These are phyloP conservation scores for Salix brachista DNA, from an alignment of 345 rosid genomes.

Conservation along the genomic window DNA sequence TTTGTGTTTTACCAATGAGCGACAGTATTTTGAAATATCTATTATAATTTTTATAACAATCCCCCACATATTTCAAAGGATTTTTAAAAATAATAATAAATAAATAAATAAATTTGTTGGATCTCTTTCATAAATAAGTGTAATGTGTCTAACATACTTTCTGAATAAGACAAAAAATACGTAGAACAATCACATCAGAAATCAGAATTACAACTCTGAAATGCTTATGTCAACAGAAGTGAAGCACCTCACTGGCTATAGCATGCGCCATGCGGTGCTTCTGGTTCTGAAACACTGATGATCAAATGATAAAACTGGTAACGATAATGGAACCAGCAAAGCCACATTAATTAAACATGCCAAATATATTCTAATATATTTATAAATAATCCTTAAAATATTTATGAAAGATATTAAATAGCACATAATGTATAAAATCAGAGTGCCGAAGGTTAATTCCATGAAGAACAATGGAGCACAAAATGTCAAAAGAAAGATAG, in stretches of 20 bases:
- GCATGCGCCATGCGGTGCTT: constrained; percentile 51
- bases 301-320: constrained; percentile 66
- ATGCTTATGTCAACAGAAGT: not conserved
- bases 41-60: too few species aligned
- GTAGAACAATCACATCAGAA: not conserved
- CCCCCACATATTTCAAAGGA: too few species aligned
- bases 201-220: not conserved
- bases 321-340: constrained; percentile 51
- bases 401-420: not conserved
- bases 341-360: constrained; percentile 50
- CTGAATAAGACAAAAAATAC: constrained; percentile 26
- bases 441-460: too few species aligned
- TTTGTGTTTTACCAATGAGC: too few species aligned
- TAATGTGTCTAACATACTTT: constrained; percentile 23
- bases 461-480: too few species aligned
- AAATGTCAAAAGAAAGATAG: not conserved
- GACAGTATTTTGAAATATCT: too few species aligned
- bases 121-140: too few species aligned
- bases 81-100: too few species aligned
- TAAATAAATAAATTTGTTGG: too few species aligned
- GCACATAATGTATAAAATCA: not conserved
- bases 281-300: constrained; percentile 87
- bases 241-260: not conserved
- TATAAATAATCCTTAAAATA: too few species aligned
- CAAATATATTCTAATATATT: too few species aligned